Base-by-base conservation (phyloP, 2,329 filamentous ascomycete species). In the Penicillium sp. region DNA sequence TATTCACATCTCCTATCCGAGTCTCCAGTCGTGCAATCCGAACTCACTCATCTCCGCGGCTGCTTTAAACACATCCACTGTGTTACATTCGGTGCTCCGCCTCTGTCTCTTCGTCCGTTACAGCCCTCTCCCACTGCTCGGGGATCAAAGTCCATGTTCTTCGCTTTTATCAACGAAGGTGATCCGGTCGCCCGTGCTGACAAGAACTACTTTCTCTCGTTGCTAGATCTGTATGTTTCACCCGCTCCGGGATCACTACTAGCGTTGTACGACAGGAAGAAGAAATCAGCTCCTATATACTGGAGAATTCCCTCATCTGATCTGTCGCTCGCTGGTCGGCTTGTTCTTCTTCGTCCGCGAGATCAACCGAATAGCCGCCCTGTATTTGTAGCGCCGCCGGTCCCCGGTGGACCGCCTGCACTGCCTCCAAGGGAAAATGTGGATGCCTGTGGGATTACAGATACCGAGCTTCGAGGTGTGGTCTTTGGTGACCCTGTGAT, bases 11-110 rank as follows among this genome's bases (percentile, higher is more conserved):
- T 96, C 87, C 82, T 93, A 39, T 82, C 80, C 1, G 73, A 71
- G 3, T 63, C 62, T 0, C 23, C 53, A 4, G 41, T 23, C 7
- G 62, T 62, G 5, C 72, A 79, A 41, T 91, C 87, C 7, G 88
- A 93, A 68, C 83, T 96, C 43, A 90, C 82, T 59, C 72, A 78
- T 33, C 81, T 95, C 5, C 86, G 88, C 0, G 81, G 81, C 2
- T 87, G 81, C 72, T 94, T 96, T 76, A 88, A 87, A 68, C 81
- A 90, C 41, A 82, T 95, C 3, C 91, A 96, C 73, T 96, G 91
- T 74, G 79, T 95, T 40, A 92, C 88, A 0, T 95, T 95, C 65
- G 91, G 91, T n/a, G 83, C 90, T 0, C 91, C 91, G 1, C 91
- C 91, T 0, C 80, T 95, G 2, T 88, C 86, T 21, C 79, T 92